A percentile compares a stretch with the other conserved stretches of the same genome.
phyloP scores from a whole-genome alignment of 768 basidiomycete genomes.

The Coprinopsis sp. region DNA sequence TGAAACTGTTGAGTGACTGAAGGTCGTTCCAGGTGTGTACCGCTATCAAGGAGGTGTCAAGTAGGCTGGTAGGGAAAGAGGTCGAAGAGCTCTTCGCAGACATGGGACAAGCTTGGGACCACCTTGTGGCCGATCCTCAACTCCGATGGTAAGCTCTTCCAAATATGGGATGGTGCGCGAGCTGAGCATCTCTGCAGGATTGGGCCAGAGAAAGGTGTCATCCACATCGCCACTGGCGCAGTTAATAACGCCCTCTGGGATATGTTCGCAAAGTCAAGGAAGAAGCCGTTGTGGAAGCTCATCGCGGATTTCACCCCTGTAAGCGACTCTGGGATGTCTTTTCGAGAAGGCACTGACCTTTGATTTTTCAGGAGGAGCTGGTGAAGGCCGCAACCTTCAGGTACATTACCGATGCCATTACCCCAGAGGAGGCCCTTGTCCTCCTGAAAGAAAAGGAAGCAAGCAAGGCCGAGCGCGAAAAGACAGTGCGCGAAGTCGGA shows the following conservation, averaged over 20 bases:
- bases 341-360: neutral
- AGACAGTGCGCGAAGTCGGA: conserved; percentile 63
- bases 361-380: conserved; percentile 57
- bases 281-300: conserved; percentile 92
- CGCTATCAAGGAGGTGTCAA: conserved; percentile 75
- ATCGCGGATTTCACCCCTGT: conserved; percentile 85
- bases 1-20: neutral
- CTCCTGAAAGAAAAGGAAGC: conserved; percentile 76
- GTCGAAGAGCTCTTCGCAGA: conserved; percentile 77
- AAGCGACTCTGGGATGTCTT: conserved; percentile 1
- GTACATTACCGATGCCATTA: conserved; percentile 93
- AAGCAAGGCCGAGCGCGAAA: conserved; percentile 75
- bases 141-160: conserved; percentile 66
- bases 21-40: conserved; percentile 58
- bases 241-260: conserved; percentile 96
- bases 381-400: conserved; percentile 75
- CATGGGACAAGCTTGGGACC: conserved; percentile 91
- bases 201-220: conserved; percentile 94
- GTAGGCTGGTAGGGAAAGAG: conserved; percentile 78
- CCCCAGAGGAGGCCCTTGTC: conserved; percentile 81
- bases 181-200: conserved; percentile 44
- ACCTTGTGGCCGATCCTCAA: conserved; percentile 83
- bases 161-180: neutral
- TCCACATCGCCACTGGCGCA: conserved; percentile 83
- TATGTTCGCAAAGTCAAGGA: conserved; percentile 73